Evolutionary conservation across 768 basidiomycete genomes (phyloP).

Genomic region (Phaffia tasmanica): DNA sequence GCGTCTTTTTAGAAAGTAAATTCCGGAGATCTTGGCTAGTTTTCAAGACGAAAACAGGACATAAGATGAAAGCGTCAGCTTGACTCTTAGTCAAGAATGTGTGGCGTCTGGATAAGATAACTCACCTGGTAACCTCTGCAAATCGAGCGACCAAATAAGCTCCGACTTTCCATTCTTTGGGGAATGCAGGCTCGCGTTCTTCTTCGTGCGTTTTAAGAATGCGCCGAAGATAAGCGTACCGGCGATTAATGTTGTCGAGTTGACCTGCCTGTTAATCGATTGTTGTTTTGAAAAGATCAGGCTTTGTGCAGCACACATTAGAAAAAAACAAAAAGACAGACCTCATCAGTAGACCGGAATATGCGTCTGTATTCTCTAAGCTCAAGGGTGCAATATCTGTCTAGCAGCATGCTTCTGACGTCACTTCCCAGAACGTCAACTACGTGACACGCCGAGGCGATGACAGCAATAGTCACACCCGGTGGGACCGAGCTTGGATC

Average conservation of each 20-base stretch:
- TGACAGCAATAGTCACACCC: too few relatives aligned
- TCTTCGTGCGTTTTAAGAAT: conserved; percentile 74
- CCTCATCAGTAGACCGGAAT: conserved; percentile 84
- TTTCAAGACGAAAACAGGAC: not conserved
- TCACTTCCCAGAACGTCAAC: not conserved
- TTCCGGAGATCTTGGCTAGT: conserved; percentile 70
- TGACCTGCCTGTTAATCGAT: conserved; percentile 53
- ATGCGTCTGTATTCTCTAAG: conserved; percentile 93
- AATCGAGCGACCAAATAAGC: conserved; percentile 75
- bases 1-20: conserved; percentile 64
- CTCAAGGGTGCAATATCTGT: conserved; percentile 78
- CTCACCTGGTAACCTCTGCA: conserved; percentile 75
- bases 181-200: conserved; percentile 73
- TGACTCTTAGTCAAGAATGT: not conserved
- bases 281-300: too few relatives aligned
- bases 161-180: conserved; percentile 71
- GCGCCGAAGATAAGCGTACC: conserved; percentile 91
- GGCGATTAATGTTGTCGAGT: conserved; percentile 80
- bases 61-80: not conserved
- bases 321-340: conserved; percentile 20
- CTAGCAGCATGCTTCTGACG: conserved; percentile 54
- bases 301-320: not conserved
- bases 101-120: not conserved
- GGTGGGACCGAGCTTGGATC: too few relatives aligned
- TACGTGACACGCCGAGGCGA: too few relatives aligned